Evolutionary conservation across 768 basidiomycete genomes (phyloP).

Genomic region (Boletus vermiculosoides): DNA sequence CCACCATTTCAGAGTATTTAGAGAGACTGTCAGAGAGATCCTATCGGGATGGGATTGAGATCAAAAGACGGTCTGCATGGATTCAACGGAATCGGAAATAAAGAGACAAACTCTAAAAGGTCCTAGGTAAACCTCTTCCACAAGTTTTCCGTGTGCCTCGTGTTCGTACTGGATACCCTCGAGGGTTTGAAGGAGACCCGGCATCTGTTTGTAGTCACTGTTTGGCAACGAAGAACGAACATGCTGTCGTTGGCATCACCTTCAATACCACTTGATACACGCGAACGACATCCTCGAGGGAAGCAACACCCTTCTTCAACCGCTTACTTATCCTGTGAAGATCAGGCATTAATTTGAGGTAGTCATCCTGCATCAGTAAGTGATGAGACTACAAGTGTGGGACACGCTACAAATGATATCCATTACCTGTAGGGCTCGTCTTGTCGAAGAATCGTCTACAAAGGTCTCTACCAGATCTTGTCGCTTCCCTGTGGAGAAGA

Average conservation of each 20-base stretch:
- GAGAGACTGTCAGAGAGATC: slow-evolving; percentile 58
- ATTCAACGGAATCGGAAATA: neutral
- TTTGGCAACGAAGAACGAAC: neutral
- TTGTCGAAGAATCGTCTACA: slow-evolving; percentile 70
- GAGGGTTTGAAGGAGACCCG: slow-evolving; percentile 68
- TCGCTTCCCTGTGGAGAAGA: slow-evolving; percentile 57
- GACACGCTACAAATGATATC: neutral
- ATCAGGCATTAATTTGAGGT: slow-evolving; percentile 89
- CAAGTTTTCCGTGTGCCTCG: slow-evolving; percentile 48
- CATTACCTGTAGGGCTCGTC: slow-evolving; percentile 71
- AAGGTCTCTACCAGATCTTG: slow-evolving; percentile 88
- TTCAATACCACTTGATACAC: slow-evolving; percentile 91
- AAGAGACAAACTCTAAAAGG: slow-evolving; percentile 52
- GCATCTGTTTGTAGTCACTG: slow-evolving; percentile 49
- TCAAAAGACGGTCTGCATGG: neutral
- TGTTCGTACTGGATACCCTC: slow-evolving; percentile 47
- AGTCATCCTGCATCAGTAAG: slow-evolving; percentile 62
- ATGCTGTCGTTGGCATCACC: slow-evolving; percentile 37
- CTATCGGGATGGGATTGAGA: slow-evolving; percentile 37
- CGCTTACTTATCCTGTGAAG: slow-evolving; percentile 88
- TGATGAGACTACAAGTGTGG: neutral
- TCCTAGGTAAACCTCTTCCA: slow-evolving; percentile 66
- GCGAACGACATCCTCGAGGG: slow-evolving; percentile 91
- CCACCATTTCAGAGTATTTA: slow-evolving; percentile 92
- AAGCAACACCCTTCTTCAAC: slow-evolving; percentile 81